Percentiles rank a stretch among this genome's conserved stretches.
Evolutionary conservation across 495 filamentous ascomycete genomes (phyloP).

Genomic region (Trichoderma reesei): DNA sequence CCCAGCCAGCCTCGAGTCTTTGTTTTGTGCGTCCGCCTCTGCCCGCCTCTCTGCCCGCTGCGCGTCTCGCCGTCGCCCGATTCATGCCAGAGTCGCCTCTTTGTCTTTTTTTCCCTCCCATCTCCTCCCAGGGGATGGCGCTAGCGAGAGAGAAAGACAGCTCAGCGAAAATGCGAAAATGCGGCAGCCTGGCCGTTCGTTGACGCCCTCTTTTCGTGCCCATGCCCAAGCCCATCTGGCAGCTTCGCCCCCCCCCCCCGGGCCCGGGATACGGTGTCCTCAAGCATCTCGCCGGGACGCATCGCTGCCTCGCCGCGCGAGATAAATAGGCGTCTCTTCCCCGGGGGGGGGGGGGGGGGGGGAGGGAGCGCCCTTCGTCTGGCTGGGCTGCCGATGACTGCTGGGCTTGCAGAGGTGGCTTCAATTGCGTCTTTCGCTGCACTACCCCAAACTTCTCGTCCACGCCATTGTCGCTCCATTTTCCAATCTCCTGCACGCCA

Average conservation of each 20-base stretch:
- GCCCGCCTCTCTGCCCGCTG: background rate
- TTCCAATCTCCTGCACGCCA: background rate
- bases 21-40: background rate
- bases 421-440: background rate
- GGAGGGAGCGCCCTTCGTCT: too few species aligned
- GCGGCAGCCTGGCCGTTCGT: background rate
- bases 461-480: conserved; percentile 2
- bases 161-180: conserved; percentile 8
- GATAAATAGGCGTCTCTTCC: background rate
- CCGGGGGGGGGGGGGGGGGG: too few species aligned
- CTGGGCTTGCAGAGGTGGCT: background rate
- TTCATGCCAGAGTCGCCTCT: background rate
- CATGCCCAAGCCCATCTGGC: background rate
- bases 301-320: background rate
- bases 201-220: background rate
- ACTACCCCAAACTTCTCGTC: background rate
- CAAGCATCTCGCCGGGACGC: background rate
- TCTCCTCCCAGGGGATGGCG: conserved; percentile 5
- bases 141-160: conserved; percentile 2
- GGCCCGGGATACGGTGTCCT: background rate
- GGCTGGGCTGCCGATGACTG: too few species aligned
- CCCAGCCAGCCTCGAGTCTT: too few species aligned
- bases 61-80: too few species aligned
- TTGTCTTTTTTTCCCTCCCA: background rate
- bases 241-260: background rate